These are phyloP conservation scores for Moricandia arvensis DNA, from an alignment of 345 rosid genomes.

Conservation along the genomic window DNA sequence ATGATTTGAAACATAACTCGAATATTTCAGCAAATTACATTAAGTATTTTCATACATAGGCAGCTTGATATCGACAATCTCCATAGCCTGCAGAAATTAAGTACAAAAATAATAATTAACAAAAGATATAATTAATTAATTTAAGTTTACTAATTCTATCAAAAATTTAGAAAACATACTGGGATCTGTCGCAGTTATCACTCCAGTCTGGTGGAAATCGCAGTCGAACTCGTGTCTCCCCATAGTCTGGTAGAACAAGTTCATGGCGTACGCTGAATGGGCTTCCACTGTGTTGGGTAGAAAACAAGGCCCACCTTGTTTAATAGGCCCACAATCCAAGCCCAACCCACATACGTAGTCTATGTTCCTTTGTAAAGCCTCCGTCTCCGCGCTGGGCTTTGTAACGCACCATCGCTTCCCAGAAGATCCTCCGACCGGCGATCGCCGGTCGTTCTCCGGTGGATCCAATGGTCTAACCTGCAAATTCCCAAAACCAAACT, in stretches of 20 bases:
- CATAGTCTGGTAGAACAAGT: conserved; percentile 56
- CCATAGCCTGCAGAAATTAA: conserved; percentile 28
- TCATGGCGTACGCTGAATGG: conserved; percentile 74
- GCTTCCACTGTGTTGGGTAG: conserved; percentile 62
- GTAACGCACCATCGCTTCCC: conserved; percentile 55
- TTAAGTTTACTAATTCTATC: not conserved
- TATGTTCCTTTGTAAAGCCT: conserved; percentile 59
- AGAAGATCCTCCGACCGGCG: conserved; percentile 23
- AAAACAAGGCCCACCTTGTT: conserved; percentile 51
- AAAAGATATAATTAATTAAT: not conserved
- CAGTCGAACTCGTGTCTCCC: conserved; percentile 54
- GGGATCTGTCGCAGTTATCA: conserved; percentile 46
- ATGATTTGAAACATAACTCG: not conserved
- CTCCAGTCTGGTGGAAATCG: conserved; percentile 59
- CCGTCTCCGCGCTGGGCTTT: conserved; percentile 46
- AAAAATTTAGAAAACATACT: conserved; percentile 39
- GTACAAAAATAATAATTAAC: not conserved
- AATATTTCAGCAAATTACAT: not conserved
- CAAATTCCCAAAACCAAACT: not conserved
- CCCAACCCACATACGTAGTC: conserved; percentile 69
- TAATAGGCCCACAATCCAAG: conserved; percentile 55
- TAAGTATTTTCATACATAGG: not conserved
- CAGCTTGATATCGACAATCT: conserved; percentile 22
- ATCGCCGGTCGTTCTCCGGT: conserved; percentile 36
- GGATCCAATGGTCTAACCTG: conserved; percentile 56